Conservation (phyloP, 176 grass and related monocot genomes). For the Aechmea fasciata region DNA sequence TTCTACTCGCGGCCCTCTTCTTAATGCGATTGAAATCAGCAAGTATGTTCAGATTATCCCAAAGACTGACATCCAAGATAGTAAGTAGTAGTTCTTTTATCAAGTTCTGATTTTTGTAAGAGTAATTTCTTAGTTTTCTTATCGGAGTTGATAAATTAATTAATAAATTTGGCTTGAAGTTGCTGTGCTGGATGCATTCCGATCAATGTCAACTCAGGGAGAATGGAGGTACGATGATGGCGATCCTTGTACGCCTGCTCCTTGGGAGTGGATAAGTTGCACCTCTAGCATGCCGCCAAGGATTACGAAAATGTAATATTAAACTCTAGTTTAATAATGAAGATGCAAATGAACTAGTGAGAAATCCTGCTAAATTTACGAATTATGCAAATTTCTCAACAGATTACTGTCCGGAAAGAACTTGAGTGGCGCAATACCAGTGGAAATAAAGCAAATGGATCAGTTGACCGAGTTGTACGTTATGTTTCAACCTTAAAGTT, state of each 20-base stretch:
- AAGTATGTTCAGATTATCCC: conserved; percentile 12
- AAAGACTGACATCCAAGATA: conserved; percentile 7
- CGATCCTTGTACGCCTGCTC: conserved; percentile 9
- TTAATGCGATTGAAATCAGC: conserved; percentile 12
- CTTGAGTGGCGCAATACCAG: conserved; percentile 1
- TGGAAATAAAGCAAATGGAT: not conserved
- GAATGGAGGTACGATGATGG: conserved; percentile 8
- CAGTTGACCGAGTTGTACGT: conserved; percentile 7
- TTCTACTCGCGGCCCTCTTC: conserved; percentile 3
- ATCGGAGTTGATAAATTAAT: conserved; percentile 1
- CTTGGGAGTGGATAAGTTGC: conserved; percentile 13
- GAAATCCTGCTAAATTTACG: not conserved
- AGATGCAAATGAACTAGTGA: not conserved
- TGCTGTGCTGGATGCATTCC: conserved; percentile 10
- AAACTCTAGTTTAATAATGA: not conserved
- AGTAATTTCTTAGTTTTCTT: not conserved
- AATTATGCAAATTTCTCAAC: not conserved
- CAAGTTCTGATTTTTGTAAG: not conserved
- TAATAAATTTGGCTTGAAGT: not conserved
- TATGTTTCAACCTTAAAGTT: not conserved
- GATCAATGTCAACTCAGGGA: not conserved
- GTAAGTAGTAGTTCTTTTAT: not conserved
- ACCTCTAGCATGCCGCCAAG: not conserved
- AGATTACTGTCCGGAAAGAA: conserved; percentile 10
- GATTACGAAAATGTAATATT: conserved; percentile 9